phyloP scores from a whole-genome alignment of 306 rosid genomes.

The Prunus mongolica region DNA sequence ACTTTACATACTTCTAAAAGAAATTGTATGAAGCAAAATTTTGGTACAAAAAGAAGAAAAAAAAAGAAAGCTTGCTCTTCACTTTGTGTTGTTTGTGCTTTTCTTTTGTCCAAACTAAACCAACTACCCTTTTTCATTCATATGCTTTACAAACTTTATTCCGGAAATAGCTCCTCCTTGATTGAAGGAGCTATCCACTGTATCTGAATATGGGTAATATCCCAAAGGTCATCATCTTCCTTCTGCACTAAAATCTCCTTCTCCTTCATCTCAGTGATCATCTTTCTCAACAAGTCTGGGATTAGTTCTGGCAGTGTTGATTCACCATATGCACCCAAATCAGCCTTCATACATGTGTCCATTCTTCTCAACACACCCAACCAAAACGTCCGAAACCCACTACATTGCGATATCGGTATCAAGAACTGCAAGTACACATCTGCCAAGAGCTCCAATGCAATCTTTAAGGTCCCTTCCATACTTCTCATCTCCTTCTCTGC shows the following conservation, averaged over 20 bases:
- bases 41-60: neutral
- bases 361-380: slow-evolving; percentile 82
- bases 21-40: neutral
- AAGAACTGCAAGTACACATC: slow-evolving; percentile 66
- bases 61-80: neutral
- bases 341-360: slow-evolving; percentile 93
- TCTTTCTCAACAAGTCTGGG: slow-evolving; percentile 64
- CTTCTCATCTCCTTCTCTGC: slow-evolving; percentile 88
- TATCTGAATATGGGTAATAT: slow-evolving; percentile 70
- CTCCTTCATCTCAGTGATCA: slow-evolving; percentile 69
- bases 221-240: slow-evolving; percentile 87
- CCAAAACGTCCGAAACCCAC: slow-evolving; percentile 73
- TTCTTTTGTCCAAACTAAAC: too few species aligned
- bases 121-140: too few species aligned
- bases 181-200: slow-evolving; percentile 86
- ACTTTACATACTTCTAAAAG: neutral
- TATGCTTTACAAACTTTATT: slow-evolving; percentile 7
- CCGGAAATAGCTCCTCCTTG: slow-evolving; percentile 83
- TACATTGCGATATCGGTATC: slow-evolving; percentile 51
- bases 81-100: too few species aligned
- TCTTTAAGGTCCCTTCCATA: slow-evolving; percentile 82
- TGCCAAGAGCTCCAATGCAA: slow-evolving; percentile 68
- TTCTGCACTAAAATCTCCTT: slow-evolving; percentile 44
- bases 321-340: slow-evolving; percentile 64
- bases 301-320: slow-evolving; percentile 49